phyloP scores from a whole-genome alignment of 768 basidiomycete genomes.

The Russula sp. region DNA sequence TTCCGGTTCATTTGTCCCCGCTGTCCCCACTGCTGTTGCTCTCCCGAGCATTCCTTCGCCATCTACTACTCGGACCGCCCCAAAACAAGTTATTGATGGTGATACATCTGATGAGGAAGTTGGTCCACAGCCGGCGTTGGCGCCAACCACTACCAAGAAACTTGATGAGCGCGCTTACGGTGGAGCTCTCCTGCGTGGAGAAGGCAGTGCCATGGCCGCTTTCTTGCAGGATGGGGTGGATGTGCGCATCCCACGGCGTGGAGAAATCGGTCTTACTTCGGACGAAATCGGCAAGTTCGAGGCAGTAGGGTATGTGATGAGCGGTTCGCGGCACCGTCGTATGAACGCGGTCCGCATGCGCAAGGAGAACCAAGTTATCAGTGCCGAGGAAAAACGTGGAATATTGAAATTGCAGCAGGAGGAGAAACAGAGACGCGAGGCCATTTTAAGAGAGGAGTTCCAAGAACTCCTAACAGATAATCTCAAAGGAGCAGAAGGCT shows the following conservation, averaged over 20 bases:
- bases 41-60: slow-evolving; percentile 14
- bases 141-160: slow-evolving; percentile 37
- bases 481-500: slow-evolving; percentile 45
- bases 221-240: slow-evolving; percentile 81
- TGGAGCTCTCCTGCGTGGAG: slow-evolving; percentile 84
- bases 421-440: slow-evolving; percentile 87
- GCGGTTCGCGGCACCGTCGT: slow-evolving; percentile 84
- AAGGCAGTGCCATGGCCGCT: slow-evolving; percentile 97
- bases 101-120: slow-evolving; percentile 48
- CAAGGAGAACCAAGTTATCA: slow-evolving; percentile 99
- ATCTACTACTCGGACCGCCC: background rate
- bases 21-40: slow-evolving; percentile 22
- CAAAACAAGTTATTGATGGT: background rate
- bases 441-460: slow-evolving; percentile 85
- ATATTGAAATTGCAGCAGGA: slow-evolving; percentile 93
- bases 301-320: slow-evolving; percentile 94
- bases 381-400: slow-evolving; percentile 95
- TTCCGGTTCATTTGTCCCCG: slow-evolving; percentile 28
- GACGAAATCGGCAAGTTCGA: slow-evolving; percentile 87
- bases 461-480: slow-evolving; percentile 74
- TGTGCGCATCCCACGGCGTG: slow-evolving; percentile 91
- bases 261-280: slow-evolving; percentile 92
- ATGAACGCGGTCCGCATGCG: slow-evolving; percentile 99
- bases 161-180: slow-evolving; percentile 85
- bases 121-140: slow-evolving; percentile 67